A percentile compares a stretch with the other conserved stretches of the same genome.
phyloP scores from a whole-genome alignment of 2,329 filamentous ascomycete genomes.

The Colletotrichum sp. region DNA sequence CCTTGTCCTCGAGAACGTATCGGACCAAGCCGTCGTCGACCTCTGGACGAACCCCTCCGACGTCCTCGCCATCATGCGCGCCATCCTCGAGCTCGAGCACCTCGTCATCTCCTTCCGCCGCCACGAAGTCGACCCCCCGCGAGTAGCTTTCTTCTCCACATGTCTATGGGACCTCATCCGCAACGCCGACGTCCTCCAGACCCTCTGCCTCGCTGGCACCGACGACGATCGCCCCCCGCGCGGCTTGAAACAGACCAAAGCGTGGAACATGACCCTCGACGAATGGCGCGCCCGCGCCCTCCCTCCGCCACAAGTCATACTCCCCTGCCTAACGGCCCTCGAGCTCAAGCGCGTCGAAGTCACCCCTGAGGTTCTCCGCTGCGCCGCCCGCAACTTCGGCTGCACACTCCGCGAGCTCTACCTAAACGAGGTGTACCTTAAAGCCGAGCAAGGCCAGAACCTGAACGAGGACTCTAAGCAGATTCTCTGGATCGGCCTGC shows the following conservation, averaged over 20 bases:
- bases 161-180: conserved; percentile 56
- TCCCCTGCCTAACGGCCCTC: conserved; percentile 43
- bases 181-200: conserved; percentile 47
- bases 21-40: conserved; percentile 50
- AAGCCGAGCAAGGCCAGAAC: conserved; percentile 39
- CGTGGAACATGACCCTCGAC: conserved; percentile 36
- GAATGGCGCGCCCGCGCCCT: conserved; percentile 45
- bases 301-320: conserved; percentile 38
- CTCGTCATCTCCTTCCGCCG: conserved; percentile 52
- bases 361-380: conserved; percentile 37
- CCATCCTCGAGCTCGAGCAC: conserved; percentile 45
- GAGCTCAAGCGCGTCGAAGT: conserved; percentile 50
- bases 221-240: conserved; percentile 42
- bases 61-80: conserved; percentile 50
- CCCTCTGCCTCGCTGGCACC: conserved; percentile 52
- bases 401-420: conserved; percentile 48
- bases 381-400: conserved; percentile 37
- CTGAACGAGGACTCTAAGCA: conserved; percentile 36
- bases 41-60: conserved; percentile 58
- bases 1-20: conserved; percentile 55
- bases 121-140: conserved; percentile 40
- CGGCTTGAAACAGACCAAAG: conserved; percentile 41
- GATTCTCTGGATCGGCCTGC: conserved; percentile 50
- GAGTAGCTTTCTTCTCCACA: conserved; percentile 40
- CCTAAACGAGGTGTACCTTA: conserved; percentile 50